phyloP scores from a whole-genome alignment of 345 rosid species.

The Lumnitzera racemosa region DNA sequence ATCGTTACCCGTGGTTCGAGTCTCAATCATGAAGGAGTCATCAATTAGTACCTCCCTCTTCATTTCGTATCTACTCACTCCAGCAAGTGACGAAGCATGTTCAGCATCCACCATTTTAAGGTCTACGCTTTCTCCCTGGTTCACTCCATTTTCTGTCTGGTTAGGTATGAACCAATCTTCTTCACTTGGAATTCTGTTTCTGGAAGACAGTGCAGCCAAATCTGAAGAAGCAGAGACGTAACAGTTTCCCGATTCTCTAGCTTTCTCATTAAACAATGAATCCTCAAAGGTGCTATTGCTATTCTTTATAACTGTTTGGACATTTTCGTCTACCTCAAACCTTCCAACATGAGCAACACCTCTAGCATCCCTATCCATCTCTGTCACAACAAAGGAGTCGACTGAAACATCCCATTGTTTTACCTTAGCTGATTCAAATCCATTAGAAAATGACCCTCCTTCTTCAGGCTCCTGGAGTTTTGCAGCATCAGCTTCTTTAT shows the following conservation, averaged over 20 bases:
- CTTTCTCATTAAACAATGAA: slow-evolving; percentile 38
- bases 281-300: slow-evolving; percentile 41
- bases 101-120: slow-evolving; percentile 37
- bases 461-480: slow-evolving; percentile 21
- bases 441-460: slow-evolving; percentile 20
- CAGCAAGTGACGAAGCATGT: slow-evolving; percentile 28
- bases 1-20: slow-evolving; percentile 34
- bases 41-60: slow-evolving; percentile 50
- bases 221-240: slow-evolving; percentile 25
- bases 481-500: slow-evolving; percentile 21
- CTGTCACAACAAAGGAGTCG: slow-evolving; percentile 53
- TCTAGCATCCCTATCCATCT: slow-evolving; percentile 28
- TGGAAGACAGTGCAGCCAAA: slow-evolving; percentile 27
- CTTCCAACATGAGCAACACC: slow-evolving; percentile 25
- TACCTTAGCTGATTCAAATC: slow-evolving; percentile 34
- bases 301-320: slow-evolving; percentile 25
- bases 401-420: slow-evolving; percentile 34
- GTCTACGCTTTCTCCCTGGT: slow-evolving; percentile 29
- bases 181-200: slow-evolving; percentile 45
- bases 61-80: slow-evolving; percentile 20
- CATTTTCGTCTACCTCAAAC: slow-evolving; percentile 38
- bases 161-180: slow-evolving; percentile 66
- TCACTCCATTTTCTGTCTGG: slow-evolving; percentile 24
- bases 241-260: slow-evolving; percentile 24
- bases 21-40: slow-evolving; percentile 89